phyloP scores from a whole-genome alignment of 495 filamentous ascomycete genomes.

The Clohesyomyces aquaticus region DNA sequence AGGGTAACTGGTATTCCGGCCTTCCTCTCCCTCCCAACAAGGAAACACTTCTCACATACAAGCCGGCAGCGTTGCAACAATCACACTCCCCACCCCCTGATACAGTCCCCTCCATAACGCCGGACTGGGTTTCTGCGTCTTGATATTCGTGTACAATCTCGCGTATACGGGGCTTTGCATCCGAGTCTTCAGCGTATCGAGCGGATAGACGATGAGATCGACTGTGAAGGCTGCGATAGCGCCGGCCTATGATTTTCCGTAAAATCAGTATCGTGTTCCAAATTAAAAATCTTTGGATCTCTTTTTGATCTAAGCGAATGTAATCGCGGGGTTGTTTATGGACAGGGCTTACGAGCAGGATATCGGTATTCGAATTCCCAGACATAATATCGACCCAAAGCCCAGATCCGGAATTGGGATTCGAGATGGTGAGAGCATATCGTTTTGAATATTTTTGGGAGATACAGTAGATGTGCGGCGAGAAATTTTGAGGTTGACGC shows the following conservation, averaged over 20 bases:
- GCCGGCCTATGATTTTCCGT: constrained; percentile 51
- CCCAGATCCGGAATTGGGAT: too few relatives aligned
- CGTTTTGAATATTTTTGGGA: too few relatives aligned
- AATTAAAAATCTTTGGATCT: too few relatives aligned
- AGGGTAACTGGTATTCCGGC: background rate
- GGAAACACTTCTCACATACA: too few relatives aligned
- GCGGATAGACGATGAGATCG: constrained; percentile 50
- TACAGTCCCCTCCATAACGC: constrained; percentile 76
- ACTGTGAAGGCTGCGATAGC: constrained; percentile 50
- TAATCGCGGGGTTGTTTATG: too few relatives aligned
- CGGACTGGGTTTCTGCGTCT: constrained; percentile 57
- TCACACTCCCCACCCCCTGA: constrained; percentile 85
- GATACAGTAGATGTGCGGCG: too few relatives aligned
- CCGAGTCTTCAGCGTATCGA: constrained; percentile 57
- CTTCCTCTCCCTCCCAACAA: too few relatives aligned
- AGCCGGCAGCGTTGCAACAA: constrained; percentile 84
- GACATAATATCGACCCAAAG: too few relatives aligned
- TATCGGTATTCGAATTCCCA: constrained; percentile 36
- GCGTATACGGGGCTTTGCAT: constrained; percentile 76
- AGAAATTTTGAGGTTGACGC: too few relatives aligned
- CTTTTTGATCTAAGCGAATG: too few relatives aligned
- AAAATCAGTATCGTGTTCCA: too few relatives aligned
- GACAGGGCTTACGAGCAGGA: constrained; percentile 28
- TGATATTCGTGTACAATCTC: constrained; percentile 61
- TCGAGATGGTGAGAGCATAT: too few relatives aligned